Evolutionary conservation across 2,329 filamentous ascomycete species (phyloP).

Genomic region (Gremmenia infestans): DNA sequence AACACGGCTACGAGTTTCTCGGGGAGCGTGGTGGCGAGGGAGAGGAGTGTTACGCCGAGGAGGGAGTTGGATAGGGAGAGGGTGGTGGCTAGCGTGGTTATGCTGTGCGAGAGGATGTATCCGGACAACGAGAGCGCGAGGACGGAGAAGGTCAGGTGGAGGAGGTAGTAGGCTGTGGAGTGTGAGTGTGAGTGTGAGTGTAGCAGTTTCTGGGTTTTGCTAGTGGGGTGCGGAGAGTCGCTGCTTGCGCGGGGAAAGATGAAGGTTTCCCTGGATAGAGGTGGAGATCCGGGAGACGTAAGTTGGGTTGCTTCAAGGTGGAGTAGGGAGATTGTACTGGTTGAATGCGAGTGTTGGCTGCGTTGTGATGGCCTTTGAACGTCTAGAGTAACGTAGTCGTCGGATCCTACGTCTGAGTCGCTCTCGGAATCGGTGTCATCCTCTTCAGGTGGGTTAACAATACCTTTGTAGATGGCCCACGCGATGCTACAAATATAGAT

Average conservation of each 20-base stretch:
- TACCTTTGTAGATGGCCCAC: slow-evolving; percentile 41
- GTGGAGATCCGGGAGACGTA: neutral
- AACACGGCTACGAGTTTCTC: slow-evolving; percentile 48
- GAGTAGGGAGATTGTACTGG: neutral
- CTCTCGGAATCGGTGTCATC: slow-evolving; percentile 38
- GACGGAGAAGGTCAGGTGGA: slow-evolving; percentile 40
- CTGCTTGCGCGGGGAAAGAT: neutral
- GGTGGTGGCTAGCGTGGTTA: slow-evolving; percentile 36
- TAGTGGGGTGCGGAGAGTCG: neutral
- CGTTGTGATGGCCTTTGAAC: neutral
- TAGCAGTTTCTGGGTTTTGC: neutral
- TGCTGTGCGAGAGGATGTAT: slow-evolving; percentile 44
- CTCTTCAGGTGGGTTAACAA: slow-evolving; percentile 37
- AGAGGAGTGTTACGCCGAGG: slow-evolving; percentile 43
- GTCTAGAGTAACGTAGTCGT: slow-evolving; percentile 17
- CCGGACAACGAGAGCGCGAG: slow-evolving; percentile 41
- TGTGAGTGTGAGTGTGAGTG: no score
- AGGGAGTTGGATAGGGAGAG: slow-evolving; percentile 41
- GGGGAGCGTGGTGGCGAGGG: slow-evolving; percentile 49
- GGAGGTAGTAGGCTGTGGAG: slow-evolving; percentile 35
- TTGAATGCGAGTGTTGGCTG: neutral
- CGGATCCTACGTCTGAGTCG: slow-evolving; percentile 25
- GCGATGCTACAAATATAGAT: slow-evolving; percentile 41
- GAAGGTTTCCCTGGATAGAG: slow-evolving; percentile 6
- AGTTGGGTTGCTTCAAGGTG: neutral